Evolutionary conservation across 352 stramenopile genomes (phyloP), one percentile per base, ranked within the genome.

Genomic region (Blastocystis hominis): DNA sequence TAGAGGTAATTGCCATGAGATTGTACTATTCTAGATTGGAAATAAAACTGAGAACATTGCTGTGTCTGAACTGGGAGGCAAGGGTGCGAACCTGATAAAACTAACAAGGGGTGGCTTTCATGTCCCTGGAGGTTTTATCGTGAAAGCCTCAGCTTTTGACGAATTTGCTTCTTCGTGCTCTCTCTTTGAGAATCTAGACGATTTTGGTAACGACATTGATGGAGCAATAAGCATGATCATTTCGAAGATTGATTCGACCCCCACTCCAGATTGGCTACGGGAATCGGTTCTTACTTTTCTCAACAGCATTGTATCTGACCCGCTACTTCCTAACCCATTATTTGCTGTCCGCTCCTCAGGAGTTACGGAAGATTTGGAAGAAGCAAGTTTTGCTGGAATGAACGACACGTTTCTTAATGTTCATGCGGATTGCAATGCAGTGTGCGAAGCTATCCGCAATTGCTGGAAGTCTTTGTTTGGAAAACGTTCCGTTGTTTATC

Each of bases 341-440:
- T 40, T 78, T 10, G 68, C 68, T 3, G 53, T 78, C 4, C 20
- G 68, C 17, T 78, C 68, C 7, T 42, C 15, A 15, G 68, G 46
- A 63, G 53, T 63, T n/a, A 78, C 68, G 5, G 68, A 78, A 17
- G 68, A 78, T 59, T 56, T 78, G 53, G 68, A 63, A 15, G 36
- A 78, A 15, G 68, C 68, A 5, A 63, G 46, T 78, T 78, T 78
- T 17, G 68, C 68, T 3, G 68, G 68, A 63, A 78, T 78, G 68
- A 59, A 78, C 53, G 68, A 78, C 20, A 78, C 68, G 20, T 13
- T 78, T 63, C 53, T 78, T 7, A 78, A 78, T 61, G 68, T 78
- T 9, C 53, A 34, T 36, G n/a, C 17, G 6, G 53, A 78, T 6
- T n/a, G 38, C 9, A 40, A 63, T 15, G 34, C 46, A n/a, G 53